A percentile compares a stretch with the other conserved stretches of the same genome.
Conservation (phyloP, 2,329 filamentous ascomycete species). For the Helicocarpus griseus region DNA sequence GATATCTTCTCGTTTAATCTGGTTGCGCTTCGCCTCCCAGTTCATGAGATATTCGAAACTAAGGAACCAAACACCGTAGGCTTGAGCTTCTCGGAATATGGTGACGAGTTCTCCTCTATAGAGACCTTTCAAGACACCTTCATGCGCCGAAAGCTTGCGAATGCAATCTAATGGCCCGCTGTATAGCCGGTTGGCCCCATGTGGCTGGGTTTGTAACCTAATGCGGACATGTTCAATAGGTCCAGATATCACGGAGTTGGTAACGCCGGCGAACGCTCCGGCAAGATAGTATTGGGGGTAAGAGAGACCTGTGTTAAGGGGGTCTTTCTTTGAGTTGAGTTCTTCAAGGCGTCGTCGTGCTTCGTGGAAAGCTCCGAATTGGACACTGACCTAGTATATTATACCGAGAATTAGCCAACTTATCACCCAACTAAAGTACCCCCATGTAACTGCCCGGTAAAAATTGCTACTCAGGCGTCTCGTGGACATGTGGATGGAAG, state of each 20-base stretch:
- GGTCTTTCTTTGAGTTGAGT: constrained; percentile 48
- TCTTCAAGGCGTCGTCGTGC: constrained; percentile 78
- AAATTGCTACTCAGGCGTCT: background rate
- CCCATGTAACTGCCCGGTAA: background rate
- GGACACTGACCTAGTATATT: constrained; percentile 58
- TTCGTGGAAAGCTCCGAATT: constrained; percentile 95
- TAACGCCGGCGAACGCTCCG: constrained; percentile 83
- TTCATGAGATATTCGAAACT: constrained; percentile 97
- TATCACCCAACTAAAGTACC: background rate
- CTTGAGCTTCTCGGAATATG: constrained; percentile 77
- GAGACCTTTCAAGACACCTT: constrained; percentile 61
- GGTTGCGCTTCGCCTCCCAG: constrained; percentile 68
- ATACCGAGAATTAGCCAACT: constrained; percentile 6
- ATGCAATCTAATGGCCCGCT: constrained; percentile 81
- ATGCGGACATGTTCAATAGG: constrained; percentile 98
- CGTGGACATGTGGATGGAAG: background rate
- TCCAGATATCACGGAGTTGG: constrained; percentile 78
- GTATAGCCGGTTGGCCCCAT: constrained; percentile 71
- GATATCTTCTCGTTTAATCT: constrained; percentile 64
- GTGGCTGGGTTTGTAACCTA: constrained; percentile 89
- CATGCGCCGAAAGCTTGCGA: constrained; percentile 62
- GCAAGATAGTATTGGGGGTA: constrained; percentile 84
- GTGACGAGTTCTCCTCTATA: constrained; percentile 87
- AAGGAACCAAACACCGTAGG: constrained; percentile 93
- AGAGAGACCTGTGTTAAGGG: constrained; percentile 44